A percentile compares a stretch with the other conserved stretches of the same genome.
Conservation (phyloP, 805 yeast species). For the Saccharomycopsis sp. region DNA sequence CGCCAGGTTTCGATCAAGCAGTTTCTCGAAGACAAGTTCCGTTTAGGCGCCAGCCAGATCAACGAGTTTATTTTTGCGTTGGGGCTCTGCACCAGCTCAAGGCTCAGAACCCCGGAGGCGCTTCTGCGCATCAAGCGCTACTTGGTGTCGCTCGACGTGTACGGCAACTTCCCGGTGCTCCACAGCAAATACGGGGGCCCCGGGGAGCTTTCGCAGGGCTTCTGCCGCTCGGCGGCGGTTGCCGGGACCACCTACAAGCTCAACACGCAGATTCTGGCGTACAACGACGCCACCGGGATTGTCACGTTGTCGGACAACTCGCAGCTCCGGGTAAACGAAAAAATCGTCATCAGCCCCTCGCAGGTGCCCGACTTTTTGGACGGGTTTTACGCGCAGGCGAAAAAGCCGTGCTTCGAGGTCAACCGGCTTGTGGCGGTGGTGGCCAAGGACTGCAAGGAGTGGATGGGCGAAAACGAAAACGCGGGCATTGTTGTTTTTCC, state of each 20-base stretch:
- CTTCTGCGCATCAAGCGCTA: conserved; percentile 77
- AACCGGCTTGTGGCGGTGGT: conserved; percentile 79
- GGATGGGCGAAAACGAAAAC: conserved; percentile 82
- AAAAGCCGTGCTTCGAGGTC: conserved; percentile 37
- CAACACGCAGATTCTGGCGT: conserved; percentile 56
- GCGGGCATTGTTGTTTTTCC: conserved; percentile 92
- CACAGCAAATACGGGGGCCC: conserved; percentile 93
- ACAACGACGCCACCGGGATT: conserved; percentile 56
- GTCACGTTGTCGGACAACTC: conserved; percentile 77
- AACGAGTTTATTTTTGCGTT: conserved; percentile 81
- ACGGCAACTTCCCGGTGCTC: conserved; percentile 90
- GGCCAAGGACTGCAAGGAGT: conserved; percentile 79
- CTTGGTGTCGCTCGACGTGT: conserved; percentile 77
- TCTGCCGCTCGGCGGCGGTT: conserved; percentile 96
- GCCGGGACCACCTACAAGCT: conserved; percentile 93
- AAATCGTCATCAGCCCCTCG: conserved; percentile 69
- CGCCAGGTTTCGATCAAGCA: conserved; percentile 47
- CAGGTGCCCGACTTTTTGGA: conserved; percentile 38
- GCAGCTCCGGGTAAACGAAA: conserved; percentile 67
- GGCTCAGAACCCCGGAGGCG: conserved; percentile 66
- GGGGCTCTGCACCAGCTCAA: conserved; percentile 62
- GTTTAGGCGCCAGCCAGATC: conserved; percentile 65
- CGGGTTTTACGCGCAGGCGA: conserved; percentile 36
- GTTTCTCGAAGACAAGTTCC: conserved; percentile 60
- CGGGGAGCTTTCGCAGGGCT: conserved; percentile 93